Evolutionary conservation across 2,329 filamentous ascomycete genomes (phyloP).

Genomic region (Nemania sp.): DNA sequence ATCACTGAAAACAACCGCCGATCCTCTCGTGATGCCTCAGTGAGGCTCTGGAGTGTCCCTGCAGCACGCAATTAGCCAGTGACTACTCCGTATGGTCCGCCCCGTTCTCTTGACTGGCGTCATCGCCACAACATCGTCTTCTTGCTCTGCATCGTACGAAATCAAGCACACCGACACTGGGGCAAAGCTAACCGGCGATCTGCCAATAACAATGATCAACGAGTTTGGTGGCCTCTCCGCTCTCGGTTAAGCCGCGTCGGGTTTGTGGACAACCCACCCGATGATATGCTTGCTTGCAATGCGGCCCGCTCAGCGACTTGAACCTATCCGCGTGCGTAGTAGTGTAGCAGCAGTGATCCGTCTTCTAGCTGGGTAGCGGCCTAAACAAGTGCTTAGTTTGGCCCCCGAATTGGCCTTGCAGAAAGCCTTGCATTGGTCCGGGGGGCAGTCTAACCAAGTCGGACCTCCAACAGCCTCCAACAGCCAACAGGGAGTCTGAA

Average conservation of each 20-base stretch:
- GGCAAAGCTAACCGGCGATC: slow-evolving; percentile 18
- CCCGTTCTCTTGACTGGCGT: slow-evolving; percentile 8
- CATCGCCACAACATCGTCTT: neutral
- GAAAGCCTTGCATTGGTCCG: slow-evolving; percentile 21
- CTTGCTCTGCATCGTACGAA: neutral
- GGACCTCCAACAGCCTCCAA: no score
- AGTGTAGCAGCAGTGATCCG: neutral
- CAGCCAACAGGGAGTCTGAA: no score
- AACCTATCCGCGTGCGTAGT: slow-evolving; percentile 14
- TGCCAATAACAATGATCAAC: neutral
- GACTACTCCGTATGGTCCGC: slow-evolving; percentile 10
- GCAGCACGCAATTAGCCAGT: neutral
- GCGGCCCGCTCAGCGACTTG: slow-evolving; percentile 11
- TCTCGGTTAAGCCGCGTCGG: slow-evolving; percentile 1
- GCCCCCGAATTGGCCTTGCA: slow-evolving; percentile 24
- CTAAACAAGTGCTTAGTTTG: neutral
- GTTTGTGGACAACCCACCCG: slow-evolving; percentile 3
- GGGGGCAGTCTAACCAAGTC: slow-evolving; percentile 6
- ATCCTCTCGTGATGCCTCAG: slow-evolving; percentile 4
- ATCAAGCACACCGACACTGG: slow-evolving; percentile 18
- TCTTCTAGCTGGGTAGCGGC: neutral
- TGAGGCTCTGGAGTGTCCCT: no score
- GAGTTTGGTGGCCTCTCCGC: neutral
- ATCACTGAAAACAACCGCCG: no score
- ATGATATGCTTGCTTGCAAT: no score